Base-by-base conservation (phyloP, 1,284 basidiomycete genomes). In the Ganoderma multipileum region DNA sequence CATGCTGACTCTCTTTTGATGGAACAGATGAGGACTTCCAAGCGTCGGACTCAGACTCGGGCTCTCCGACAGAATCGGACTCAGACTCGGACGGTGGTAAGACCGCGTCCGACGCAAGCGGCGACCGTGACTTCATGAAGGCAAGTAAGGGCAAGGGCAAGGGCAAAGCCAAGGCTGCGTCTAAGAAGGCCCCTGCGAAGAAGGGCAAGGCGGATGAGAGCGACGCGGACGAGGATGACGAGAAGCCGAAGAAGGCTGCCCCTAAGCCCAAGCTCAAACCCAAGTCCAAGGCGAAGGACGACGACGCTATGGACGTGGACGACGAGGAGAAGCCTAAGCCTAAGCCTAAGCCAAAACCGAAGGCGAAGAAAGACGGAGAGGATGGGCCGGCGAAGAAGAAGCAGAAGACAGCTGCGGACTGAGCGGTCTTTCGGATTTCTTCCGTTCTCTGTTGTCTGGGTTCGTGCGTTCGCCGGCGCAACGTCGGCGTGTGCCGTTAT, bases 1-100 rank as follows among this genome's bases (percentile, higher is more conserved):
- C 28, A 38, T 60, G 58, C 58, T 60, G 23, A 60, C n/a, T 8
- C 4, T 39, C 23, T 12, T 20, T 3, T 36, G 36, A 26, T 28
- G 14, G 23, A 7, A 7, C 66, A 80, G 92, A 93, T 76, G 97
- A 96, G 78, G 96, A 98, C 82, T 99, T 99, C 86, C 81, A 91
- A 72, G 95, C 91, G 4, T 93, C 92, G 30, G 91, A 85, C 0
- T 94, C 93, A 0, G 96, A 97, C 76, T 86, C 85, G 64, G 95
- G 96, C 28, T 97, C 95, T 4, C 95, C 95, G 0, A 91, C 89
- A 38, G 92, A 91, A 36, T 88, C 84, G 50, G 94, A 93, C 68
- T 90, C 89, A 0, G 90, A 90, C 39, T 84, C 85, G 6, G 92
- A 87, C 12, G 93, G 88, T n/a, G 93, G 89, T 12, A 83, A 88